Conservation (phyloP, 2,329 filamentous ascomycete species). For the Magnaporthiopsis poae region DNA sequence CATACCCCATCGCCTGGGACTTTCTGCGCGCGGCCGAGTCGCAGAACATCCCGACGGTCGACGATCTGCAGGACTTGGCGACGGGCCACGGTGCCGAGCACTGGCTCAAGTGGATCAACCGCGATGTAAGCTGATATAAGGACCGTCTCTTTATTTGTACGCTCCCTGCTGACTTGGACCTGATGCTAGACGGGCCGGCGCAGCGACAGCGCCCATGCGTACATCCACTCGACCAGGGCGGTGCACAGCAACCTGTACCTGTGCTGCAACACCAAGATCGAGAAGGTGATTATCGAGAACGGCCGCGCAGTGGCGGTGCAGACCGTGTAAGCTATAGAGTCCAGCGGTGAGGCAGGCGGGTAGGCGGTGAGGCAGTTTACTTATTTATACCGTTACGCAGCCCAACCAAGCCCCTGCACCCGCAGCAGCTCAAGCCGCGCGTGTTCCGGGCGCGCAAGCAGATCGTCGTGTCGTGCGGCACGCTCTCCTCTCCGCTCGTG, state of each 20-base stretch:
- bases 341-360: too few relatives aligned
- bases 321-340: constrained; percentile 37
- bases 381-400: constrained; percentile 10
- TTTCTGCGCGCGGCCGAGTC: constrained; percentile 64
- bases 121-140: constrained; percentile 32
- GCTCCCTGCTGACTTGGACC: neutral
- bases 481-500: constrained; percentile 63
- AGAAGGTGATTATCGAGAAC: constrained; percentile 65
- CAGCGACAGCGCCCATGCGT: constrained; percentile 67
- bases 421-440: constrained; percentile 38
- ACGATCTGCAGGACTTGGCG: constrained; percentile 64
- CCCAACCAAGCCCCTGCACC: constrained; percentile 56
- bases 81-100: constrained; percentile 66
- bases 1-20: constrained; percentile 73
- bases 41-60: constrained; percentile 64
- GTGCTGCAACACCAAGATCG: constrained; percentile 65
- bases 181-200: constrained; percentile 51
- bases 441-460: constrained; percentile 62
- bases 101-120: constrained; percentile 80
- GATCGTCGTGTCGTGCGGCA: constrained; percentile 63
- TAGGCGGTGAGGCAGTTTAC: too few relatives aligned
- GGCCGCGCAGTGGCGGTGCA: constrained; percentile 62
- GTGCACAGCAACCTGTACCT: constrained; percentile 63
- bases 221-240: constrained; percentile 65
- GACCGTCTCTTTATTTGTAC: neutral